Base-by-base conservation (phyloP, 2,329 filamentous ascomycete genomes). In the Clarireedia homoeocarpa region DNA sequence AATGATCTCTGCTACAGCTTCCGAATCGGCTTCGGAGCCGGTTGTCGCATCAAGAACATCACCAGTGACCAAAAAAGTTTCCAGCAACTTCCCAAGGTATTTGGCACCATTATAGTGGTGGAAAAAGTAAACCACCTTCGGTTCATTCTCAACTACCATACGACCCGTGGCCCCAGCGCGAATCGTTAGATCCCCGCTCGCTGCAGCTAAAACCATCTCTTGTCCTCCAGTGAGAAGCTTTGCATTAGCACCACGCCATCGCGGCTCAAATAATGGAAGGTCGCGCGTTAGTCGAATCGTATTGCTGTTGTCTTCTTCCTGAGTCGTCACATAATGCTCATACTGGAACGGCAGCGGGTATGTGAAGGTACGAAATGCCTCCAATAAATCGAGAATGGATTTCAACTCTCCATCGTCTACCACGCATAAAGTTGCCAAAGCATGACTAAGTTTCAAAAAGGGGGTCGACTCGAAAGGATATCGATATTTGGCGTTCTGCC, bases 391-490 rank as follows among this genome's bases (percentile, higher is more conserved):
- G 46, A 74, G 73, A 7, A 71, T 67, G 23, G 65, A 64, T 6
- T 71, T 70, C 12, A 69, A 64, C n/a, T 70, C 67, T 15, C 69
- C 66, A 17, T 70, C 68, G 9, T 70, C 65, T 10, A 52, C 53
- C 51, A 60, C 58, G 62, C 63, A 75, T 70, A 66, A 78, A 59
- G 59, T 83, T 73, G 79, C 80, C 15, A 95, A 72, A 40, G 80
- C 81, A 55, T 83, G 84, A 67, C 84, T 86, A 40, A 95, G 74
- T 53, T 80, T 82, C 58, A 95, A 72, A 64, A 96, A 89, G 0
- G 91, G 90, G 2, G 84, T 71, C 48, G 89, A 85, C 71, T 96
- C 92, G 70, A 89, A 92, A 0, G 92, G 92, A 67, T 91, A 96
- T 55, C 92, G 84, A 58, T 82, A 80, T 45, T 86, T 79, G 6